Percentiles rank a stretch among this genome's conserved stretches.
phyloP scores from a whole-genome alignment of 2,329 filamentous ascomycete genomes.

The Pseudopithomyces chartarum region DNA sequence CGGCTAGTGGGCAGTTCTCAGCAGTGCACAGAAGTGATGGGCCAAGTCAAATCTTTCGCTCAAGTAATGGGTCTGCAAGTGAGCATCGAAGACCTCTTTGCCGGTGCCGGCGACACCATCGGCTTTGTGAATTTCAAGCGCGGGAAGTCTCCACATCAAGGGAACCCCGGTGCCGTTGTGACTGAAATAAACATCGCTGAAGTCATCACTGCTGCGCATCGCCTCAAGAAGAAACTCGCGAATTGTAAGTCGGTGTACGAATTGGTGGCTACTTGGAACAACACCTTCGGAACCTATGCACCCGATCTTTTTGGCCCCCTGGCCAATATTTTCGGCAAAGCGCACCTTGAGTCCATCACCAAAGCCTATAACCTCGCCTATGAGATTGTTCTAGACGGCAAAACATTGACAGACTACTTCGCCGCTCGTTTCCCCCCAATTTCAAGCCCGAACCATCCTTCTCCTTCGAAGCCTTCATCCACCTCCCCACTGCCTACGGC shows the following conservation, averaged over 20 bases:
- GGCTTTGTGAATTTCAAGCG: constrained; percentile 17
- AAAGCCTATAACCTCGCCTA: constrained; percentile 27
- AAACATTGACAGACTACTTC: constrained; percentile 27
- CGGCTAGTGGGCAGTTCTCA: constrained; percentile 29
- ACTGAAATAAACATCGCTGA: constrained; percentile 16
- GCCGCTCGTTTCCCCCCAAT: constrained; percentile 15
- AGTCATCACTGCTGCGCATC: constrained; percentile 22
- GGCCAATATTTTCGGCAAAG: constrained; percentile 28
- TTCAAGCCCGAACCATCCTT: constrained; percentile 1
- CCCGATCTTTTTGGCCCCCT: constrained; percentile 34
- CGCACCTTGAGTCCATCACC: constrained; percentile 29
- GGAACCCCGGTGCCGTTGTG: neutral
- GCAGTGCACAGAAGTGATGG: constrained; percentile 9
- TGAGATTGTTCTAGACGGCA: constrained; percentile 25
- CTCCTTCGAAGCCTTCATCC: constrained; percentile 31
- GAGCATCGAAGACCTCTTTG: neutral
- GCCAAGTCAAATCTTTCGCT: constrained; percentile 20
- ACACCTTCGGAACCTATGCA: constrained; percentile 28
- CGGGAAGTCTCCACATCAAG: neutral
- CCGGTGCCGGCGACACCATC: constrained; percentile 13
- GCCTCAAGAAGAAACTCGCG: constrained; percentile 27
- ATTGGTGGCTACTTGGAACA: constrained; percentile 38
- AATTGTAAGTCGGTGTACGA: constrained; percentile 25
- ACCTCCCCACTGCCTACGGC: constrained; percentile 32
- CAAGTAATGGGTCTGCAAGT: constrained; percentile 21